A percentile compares a stretch with the other conserved stretches of the same genome.
phyloP scores from a whole-genome alignment of 352 stramenopile species.

The Pythium oligandrum region DNA sequence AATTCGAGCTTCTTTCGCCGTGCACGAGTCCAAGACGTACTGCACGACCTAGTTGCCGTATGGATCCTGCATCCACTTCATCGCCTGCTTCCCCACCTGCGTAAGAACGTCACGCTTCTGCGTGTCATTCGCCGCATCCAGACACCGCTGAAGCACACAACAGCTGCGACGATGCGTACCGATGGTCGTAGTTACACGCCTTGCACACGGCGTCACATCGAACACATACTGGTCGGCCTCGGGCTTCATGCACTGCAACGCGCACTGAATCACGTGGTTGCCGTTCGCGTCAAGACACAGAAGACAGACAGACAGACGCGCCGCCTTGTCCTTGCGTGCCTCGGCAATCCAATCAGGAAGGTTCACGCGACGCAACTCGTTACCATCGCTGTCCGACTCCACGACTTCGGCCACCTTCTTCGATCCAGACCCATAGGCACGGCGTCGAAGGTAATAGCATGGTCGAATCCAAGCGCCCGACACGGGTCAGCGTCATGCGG shows the following conservation, averaged over 20 bases:
- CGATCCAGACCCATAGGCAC: too few relatives aligned
- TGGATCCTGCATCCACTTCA: constrained; percentile 94
- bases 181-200: constrained; percentile 90
- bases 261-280: constrained; percentile 97
- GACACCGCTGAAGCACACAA: constrained; percentile 96
- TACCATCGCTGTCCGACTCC: constrained; percentile 40
- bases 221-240: constrained; percentile 97
- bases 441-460: too few relatives aligned
- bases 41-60: constrained; percentile 92
- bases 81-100: constrained; percentile 94
- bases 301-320: constrained; percentile 24
- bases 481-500: too few relatives aligned
- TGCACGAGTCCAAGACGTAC: constrained; percentile 89
- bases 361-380: constrained; percentile 31
- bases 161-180: constrained; percentile 96
- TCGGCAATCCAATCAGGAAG: constrained; percentile 92
- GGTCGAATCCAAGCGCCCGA: too few relatives aligned
- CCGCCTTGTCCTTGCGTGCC: constrained; percentile 89
- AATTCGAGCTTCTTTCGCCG: constrained; percentile 91
- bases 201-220: constrained; percentile 88
- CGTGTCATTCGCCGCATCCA: constrained; percentile 89
- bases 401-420: constrained; percentile 58
- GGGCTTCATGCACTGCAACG: constrained; percentile 92
- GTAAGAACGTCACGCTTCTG: constrained; percentile 88
- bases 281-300: constrained; percentile 97